Evolutionary conservation across 192 early-diverging fungal species (phyloP).

Genomic region (Gryganskiella cystojenkinii): DNA sequence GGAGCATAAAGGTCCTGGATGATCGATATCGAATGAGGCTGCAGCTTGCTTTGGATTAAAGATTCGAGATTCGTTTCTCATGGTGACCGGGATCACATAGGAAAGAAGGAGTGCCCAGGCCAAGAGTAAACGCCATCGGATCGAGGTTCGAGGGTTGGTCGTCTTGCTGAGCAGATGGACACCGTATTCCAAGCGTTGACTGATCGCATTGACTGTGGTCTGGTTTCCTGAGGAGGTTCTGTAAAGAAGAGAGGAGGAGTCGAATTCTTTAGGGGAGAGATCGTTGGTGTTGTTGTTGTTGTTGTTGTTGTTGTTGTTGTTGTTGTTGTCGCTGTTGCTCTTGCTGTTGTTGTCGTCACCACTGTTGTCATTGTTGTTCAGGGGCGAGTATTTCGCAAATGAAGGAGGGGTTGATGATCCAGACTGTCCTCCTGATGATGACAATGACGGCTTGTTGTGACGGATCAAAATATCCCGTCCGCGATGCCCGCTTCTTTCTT

Average conservation of each 20-base stretch:
- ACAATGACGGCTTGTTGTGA: slow-evolving; percentile 3
- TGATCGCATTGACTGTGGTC: neutral
- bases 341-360: neutral
- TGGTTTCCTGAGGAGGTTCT: neutral
- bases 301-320: neutral
- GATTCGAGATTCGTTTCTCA: slow-evolving; percentile 28
- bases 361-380: neutral
- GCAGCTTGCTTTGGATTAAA: slow-evolving; percentile 28
- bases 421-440: neutral
- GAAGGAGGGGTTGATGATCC: neutral
- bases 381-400: slow-evolving; percentile 23
- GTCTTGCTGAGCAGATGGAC: slow-evolving; percentile 20
- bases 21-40: slow-evolving; percentile 30
- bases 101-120: slow-evolving; percentile 22
- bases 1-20: slow-evolving; percentile 36
- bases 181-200: slow-evolving; percentile 1
- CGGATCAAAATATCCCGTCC: slow-evolving; percentile 14
- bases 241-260: neutral
- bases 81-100: slow-evolving; percentile 38
- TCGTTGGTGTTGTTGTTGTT: neutral
- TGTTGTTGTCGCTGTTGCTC: neutral
- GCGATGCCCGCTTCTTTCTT: neutral
- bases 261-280: too few species aligned
- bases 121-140: slow-evolving; percentile 29
- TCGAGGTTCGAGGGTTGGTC: slow-evolving; percentile 21